Conservation (phyloP, 345 rosid genomes). For the Eucalyptus regnans region DNA sequence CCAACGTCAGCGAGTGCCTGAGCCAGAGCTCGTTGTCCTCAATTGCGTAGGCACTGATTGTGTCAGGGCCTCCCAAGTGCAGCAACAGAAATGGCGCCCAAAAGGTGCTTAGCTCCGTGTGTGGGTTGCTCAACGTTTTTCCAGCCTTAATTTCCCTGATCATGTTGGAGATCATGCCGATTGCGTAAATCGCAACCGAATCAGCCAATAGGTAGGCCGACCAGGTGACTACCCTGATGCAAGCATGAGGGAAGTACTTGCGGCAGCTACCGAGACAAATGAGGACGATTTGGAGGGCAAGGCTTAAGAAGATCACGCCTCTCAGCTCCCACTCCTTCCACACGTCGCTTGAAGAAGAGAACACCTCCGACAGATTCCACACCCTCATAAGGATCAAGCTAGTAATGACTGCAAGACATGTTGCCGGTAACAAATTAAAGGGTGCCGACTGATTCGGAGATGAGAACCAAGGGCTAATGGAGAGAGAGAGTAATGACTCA, state of each 20-base stretch:
- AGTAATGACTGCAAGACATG: neutral
- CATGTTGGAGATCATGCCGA: neutral
- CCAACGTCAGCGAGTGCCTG: accelerated
- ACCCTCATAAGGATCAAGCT: neutral
- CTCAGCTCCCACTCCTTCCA: slow-evolving; percentile 12
- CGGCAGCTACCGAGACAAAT: neutral
- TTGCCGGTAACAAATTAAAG: neutral
- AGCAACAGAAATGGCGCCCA: accelerated
- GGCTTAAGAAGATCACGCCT: neutral
- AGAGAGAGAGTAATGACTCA: neutral
- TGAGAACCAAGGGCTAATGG: neutral
- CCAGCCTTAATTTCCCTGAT: neutral
- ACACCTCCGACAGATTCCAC: accelerated
- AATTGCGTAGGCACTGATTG: neutral
- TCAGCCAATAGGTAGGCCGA: slow-evolving; percentile 2
- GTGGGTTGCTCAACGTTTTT: neutral
- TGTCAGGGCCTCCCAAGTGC: neutral
- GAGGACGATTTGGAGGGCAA: slow-evolving; percentile 1
- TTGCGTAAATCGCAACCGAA: neutral
- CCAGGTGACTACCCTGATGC: neutral
- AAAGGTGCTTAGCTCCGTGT: neutral
- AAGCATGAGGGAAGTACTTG: neutral
- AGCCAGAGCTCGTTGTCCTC: neutral
- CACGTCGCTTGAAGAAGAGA: neutral
- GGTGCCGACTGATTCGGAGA: neutral